phyloP scores from a whole-genome alignment of 805 yeast species.

The Scheffersomyces amazonensis region DNA sequence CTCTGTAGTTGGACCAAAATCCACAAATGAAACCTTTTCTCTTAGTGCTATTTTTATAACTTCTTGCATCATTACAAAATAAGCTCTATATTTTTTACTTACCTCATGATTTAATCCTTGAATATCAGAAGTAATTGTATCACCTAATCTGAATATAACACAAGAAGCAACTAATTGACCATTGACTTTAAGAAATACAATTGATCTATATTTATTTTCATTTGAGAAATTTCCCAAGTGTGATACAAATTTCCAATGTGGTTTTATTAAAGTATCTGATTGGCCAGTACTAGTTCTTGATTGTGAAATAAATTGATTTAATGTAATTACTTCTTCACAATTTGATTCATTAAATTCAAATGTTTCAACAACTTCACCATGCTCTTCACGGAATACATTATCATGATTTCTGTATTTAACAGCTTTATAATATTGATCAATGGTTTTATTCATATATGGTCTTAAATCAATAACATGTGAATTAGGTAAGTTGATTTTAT shows the following conservation, averaged over 20 bases:
- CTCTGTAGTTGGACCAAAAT: conserved; percentile 46
- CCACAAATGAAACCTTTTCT: conserved; percentile 37
- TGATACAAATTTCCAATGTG: conserved; percentile 25
- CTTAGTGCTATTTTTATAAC: conserved; percentile 38
- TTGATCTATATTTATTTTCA: conserved; percentile 22
- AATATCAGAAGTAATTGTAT: conserved; percentile 42
- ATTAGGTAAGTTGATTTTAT: conserved; percentile 28
- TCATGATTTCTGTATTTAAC: conserved; percentile 40
- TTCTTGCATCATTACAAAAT: conserved; percentile 47
- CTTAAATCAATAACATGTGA: conserved; percentile 41
- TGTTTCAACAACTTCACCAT: conserved; percentile 33
- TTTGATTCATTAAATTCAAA: conserved; percentile 25
- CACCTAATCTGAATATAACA: conserved; percentile 40
- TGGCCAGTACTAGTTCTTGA: conserved; percentile 34
- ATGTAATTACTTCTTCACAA: conserved; percentile 26
- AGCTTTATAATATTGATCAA: conserved; percentile 36
- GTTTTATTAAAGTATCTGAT: conserved; percentile 34
- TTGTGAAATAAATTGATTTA: conserved; percentile 40
- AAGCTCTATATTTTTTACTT: conserved; percentile 38
- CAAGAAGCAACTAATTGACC: conserved; percentile 38
- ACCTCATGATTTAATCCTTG: conserved; percentile 42
- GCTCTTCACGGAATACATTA: conserved; percentile 26
- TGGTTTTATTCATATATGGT: conserved; percentile 24
- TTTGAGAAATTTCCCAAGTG: conserved; percentile 21
- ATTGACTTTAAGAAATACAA: conserved; percentile 36